Evolutionary conservation across 1,284 basidiomycete species (phyloP), one percentile per base, ranked within the genome.

Genomic region (Naganishia sp.): DNA sequence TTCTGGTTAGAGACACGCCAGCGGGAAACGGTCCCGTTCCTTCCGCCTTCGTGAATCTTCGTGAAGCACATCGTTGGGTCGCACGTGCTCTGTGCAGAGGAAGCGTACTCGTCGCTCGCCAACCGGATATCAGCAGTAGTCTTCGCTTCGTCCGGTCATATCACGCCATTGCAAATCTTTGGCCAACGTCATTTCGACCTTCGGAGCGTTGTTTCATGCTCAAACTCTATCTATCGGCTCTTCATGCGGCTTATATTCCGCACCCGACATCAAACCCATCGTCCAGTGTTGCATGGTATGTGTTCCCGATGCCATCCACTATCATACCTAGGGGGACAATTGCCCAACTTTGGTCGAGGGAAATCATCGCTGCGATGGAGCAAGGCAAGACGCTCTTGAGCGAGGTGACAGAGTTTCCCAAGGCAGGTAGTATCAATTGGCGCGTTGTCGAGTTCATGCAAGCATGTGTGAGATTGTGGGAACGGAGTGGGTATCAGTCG

Each of bases 391-490:
- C 83, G 0, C 81, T 93, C 50, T 76, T 94, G 28, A 84, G 79
- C 58, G 82, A 83, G 2, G 85, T 85, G 62, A 93, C 91, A 0
- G 79, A 74, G 0, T 95, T 99, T 75, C 95, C 95, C 7, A 83
- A 82, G 45, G 93, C 94, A 0, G 93, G 93, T 2, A 84, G 92
- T 71, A 81, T 86, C 64, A 97, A 98, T 73, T 70, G 80, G 28
- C 85, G 85, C 67, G 92, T 96, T 6, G 88, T 92, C 70, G 87
- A 90, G 71, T 90, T 97, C 72, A 87, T 89, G 2, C 91, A 94
- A 74, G 80, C 90, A 9, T 88, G 87, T 68, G 87, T 94, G 6
- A 87, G 86, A 0, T 83, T 89, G 2, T 95, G 93, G 93, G 87
- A 91, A 73, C 83, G 84, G 0, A 82, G 84, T 61, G 88, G 89